Evolutionary conservation across 345 rosid species (phyloP).

Genomic region (Euphorbia pulcherrima): DNA sequence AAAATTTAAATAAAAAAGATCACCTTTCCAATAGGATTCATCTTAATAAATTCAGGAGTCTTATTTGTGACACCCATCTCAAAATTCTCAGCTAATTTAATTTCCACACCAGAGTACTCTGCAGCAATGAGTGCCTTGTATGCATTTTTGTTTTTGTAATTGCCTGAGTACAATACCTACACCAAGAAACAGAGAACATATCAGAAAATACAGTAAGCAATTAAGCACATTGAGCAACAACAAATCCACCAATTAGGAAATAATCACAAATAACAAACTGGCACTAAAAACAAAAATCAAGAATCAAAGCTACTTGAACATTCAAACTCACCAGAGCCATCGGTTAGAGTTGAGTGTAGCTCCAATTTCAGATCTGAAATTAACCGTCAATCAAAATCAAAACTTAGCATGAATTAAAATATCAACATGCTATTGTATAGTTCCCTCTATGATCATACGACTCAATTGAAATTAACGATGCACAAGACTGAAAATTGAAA

Average conservation of each 20-base stretch:
- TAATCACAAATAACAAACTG: neutral
- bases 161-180: constrained; percentile 55
- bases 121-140: constrained; percentile 72
- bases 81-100: constrained; percentile 51
- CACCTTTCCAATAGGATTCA: constrained; percentile 96
- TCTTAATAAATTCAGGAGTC: constrained; percentile 70
- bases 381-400: constrained; percentile 2
- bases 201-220: neutral
- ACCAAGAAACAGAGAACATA: neutral
- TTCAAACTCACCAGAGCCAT: constrained; percentile 69
- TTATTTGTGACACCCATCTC: constrained; percentile 81
- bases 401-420: neutral
- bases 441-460: neutral
- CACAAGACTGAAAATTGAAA: neutral
- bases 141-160: constrained; percentile 57
- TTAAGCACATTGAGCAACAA: neutral
- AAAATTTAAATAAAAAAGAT: too few species aligned
- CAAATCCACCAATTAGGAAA: neutral
- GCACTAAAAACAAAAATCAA: neutral
- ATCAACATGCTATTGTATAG: neutral
- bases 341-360: constrained; percentile 38
- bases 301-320: neutral
- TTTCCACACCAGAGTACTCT: constrained; percentile 70
- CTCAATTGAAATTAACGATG: neutral
- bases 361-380: constrained; percentile 51